These are phyloP conservation scores for Sporothrix variecibatus DNA, from an alignment of 2,329 filamentous ascomycete genomes.

Conservation along the genomic window DNA sequence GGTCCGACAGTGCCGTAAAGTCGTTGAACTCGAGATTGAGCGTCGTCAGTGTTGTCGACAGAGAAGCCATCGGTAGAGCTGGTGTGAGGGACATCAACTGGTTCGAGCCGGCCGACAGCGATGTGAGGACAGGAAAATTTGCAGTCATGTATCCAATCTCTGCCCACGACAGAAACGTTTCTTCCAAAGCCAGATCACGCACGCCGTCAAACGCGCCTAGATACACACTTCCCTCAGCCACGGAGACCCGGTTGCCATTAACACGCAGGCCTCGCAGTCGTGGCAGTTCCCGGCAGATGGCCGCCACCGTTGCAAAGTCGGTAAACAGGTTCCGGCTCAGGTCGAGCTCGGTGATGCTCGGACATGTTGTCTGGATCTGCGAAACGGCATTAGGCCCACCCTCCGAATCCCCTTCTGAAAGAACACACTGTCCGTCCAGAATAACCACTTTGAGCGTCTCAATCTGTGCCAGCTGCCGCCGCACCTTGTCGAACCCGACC, in stretches of 20 bases:
- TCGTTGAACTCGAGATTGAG: constrained; percentile 73
- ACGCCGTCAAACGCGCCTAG: constrained; percentile 52
- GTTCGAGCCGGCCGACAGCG: constrained; percentile 59
- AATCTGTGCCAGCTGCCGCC: constrained; percentile 74
- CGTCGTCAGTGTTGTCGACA: constrained; percentile 58
- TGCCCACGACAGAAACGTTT: constrained; percentile 67
- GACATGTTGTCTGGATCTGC: constrained; percentile 54
- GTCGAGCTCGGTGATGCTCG: constrained; percentile 75
- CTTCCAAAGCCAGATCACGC: constrained; percentile 64
- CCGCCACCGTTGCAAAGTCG: constrained; percentile 63
- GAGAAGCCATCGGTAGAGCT: constrained; percentile 44
- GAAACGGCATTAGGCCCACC: constrained; percentile 34
- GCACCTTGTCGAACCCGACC: constrained; percentile 92
- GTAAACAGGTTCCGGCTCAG: constrained; percentile 82
- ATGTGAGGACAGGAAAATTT: constrained; percentile 55
- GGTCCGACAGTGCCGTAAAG: constrained; percentile 60
- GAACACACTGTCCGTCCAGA: constrained; percentile 73
- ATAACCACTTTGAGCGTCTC: constrained; percentile 78
- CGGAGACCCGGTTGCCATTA: constrained; percentile 71
- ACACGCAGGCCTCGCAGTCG: constrained; percentile 66
- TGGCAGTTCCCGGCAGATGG: constrained; percentile 71
- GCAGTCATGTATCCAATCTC: constrained; percentile 58
- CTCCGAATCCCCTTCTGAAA: constrained; percentile 38
- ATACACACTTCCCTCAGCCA: constrained; percentile 39
- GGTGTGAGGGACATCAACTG: constrained; percentile 53